Conservation (phyloP, 352 stramenopile genomes). For the Hyphochytrium catenoides region DNA sequence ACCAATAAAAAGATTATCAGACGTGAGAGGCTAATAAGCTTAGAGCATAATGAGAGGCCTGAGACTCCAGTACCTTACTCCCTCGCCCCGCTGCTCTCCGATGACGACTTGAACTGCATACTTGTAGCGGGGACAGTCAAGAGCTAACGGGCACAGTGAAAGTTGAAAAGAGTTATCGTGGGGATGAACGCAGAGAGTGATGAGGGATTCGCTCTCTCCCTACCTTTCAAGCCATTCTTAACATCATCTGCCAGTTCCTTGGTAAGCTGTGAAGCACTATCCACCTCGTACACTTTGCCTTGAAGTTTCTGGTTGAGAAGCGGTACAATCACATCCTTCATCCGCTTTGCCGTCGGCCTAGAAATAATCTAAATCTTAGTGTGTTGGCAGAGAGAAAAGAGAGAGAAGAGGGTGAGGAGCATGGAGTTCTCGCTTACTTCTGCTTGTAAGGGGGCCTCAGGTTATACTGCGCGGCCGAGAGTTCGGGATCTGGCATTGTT, state of each 20-base stretch:
- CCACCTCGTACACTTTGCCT: conserved; percentile 30
- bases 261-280: conserved; percentile 35
- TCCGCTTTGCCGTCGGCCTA: conserved; percentile 41
- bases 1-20: neutral
- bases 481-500: no score
- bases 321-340: conserved; percentile 40
- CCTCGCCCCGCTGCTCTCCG: conserved; percentile 59
- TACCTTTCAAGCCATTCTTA: conserved; percentile 54
- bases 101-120: conserved; percentile 73
- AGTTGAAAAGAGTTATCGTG: neutral
- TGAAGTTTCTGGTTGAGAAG: conserved; percentile 39
- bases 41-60: neutral
- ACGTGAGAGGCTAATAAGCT: neutral
- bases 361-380: no score
- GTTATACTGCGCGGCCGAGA: no score
- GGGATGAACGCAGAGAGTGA: neutral
- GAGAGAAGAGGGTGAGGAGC: no score
- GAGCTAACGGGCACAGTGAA: conserved; percentile 10
- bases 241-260: conserved; percentile 62
- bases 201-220: neutral
- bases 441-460: no score
- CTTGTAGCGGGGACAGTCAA: conserved; percentile 59
- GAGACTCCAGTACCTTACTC: conserved; percentile 22
- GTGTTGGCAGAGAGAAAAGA: no score
- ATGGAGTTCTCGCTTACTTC: no score